Base-by-base conservation (phyloP, 768 basidiomycete genomes). In the Chalciporus sphaerocephalus region DNA sequence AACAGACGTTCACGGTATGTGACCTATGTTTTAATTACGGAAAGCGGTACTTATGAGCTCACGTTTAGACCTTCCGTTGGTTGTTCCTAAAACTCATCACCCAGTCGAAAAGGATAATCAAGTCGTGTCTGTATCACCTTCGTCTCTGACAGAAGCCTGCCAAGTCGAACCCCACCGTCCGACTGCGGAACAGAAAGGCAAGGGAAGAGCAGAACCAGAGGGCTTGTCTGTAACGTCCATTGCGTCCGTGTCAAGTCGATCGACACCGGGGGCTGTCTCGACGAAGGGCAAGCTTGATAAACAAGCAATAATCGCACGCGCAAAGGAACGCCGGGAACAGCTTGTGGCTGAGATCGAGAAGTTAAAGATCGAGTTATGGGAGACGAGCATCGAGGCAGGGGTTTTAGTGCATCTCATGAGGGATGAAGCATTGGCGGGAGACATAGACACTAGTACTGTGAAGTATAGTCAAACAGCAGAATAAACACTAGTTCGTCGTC, bases 321-420 rank as follows among this genome's bases (percentile, higher is more conserved):
- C 84, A 12, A 70, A 66, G 43, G 76, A 78, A 54, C 72, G 76
- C 55, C 75, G 78, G 47, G 63, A 65, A 44, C 69, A 77, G 53
- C 53, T 90, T 28, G 65, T 67, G 44, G 65, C 64, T 9, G 81
- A 84, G 64, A 65, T 89, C 36, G 74, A 81, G 39, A 69, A 67
- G 42, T 76, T 81, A 18, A 83, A 83, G 57, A 70, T 78, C 22
- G 80, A 83, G 56, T 62, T 88, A 46, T 88, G 87, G 87, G 85
- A 87, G 66, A 74, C 75, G 40, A 81, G 78, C 32, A 73, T 87
- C 40, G 85, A 87, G 64, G 76, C 81, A 55, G 83, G 80, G n/a
- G 79, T 74, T 41, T 65, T 86, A 47, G 59, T 70, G 28, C 72
- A 79, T 50, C 58, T 83, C 35, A 53, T 55, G 51, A 78, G 67